These are phyloP conservation scores for Ogataea nakhonphanomensis DNA, from an alignment of 805 yeast genomes.

Conservation along the genomic window DNA sequence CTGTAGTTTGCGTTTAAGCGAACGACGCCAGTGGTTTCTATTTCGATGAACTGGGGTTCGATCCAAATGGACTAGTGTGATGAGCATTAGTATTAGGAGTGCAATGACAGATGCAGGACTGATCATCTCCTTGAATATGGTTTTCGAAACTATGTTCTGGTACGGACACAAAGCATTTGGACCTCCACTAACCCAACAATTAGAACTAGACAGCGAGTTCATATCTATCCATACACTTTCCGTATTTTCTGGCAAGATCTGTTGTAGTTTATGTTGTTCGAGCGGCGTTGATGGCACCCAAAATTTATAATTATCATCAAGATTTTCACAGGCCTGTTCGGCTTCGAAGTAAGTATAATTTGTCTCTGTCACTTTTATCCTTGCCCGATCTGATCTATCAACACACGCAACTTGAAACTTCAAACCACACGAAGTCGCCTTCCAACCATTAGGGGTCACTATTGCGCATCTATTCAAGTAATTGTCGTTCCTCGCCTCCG, in stretches of 20 bases:
- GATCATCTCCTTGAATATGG: conserved; percentile 59
- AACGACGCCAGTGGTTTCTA: conserved; percentile 59
- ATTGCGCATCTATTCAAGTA: conserved; percentile 40
- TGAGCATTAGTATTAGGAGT: conserved; percentile 45
- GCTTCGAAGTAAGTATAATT: conserved; percentile 45
- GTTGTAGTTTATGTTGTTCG: conserved; percentile 36
- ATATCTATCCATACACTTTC: conserved; percentile 71
- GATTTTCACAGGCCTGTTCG: conserved; percentile 25
- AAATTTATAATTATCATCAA: conserved; percentile 32
- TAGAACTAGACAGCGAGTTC: conserved; percentile 67
- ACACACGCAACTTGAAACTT: conserved; percentile 56
- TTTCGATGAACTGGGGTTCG: conserved; percentile 68
- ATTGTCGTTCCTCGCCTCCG: conserved; percentile 15
- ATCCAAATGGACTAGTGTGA: conserved; percentile 54
- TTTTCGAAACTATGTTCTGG: conserved; percentile 47
- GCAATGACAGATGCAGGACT: conserved; percentile 66
- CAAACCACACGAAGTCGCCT: conserved; percentile 62
- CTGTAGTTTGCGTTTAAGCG: conserved; percentile 52
- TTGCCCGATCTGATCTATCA: conserved; percentile 34
- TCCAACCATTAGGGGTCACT: conserved; percentile 51
- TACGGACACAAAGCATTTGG: conserved; percentile 78
- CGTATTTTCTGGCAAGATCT: conserved; percentile 23
- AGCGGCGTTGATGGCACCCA: conserved; percentile 49
- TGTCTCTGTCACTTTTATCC: conserved; percentile 41
- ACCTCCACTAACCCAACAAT: conserved; percentile 88